phyloP scores from a whole-genome alignment of 257 asterid species.

The Galeopsis tetrahit region DNA sequence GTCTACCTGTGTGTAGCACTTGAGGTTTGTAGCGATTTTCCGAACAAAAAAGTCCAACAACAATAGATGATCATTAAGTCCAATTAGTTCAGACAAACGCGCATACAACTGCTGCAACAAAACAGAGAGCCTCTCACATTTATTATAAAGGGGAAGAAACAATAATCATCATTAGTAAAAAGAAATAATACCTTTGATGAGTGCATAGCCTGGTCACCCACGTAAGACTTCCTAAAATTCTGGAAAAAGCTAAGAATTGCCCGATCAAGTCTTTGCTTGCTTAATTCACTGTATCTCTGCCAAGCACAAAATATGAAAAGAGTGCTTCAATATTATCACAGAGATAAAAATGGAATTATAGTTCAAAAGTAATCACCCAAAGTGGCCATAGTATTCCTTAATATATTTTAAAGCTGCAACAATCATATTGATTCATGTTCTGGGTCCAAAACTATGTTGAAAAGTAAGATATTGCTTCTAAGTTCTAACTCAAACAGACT shows the following conservation, averaged over 20 bases:
- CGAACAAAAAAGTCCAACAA: slow-evolving; percentile 80
- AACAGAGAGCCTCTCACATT: slow-evolving; percentile 36
- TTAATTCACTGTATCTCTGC: slow-evolving; percentile 90
- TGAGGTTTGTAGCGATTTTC: slow-evolving; percentile 90
- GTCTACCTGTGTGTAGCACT: slow-evolving; percentile 84
- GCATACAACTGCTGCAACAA: slow-evolving; percentile 93
- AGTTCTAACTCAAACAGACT: not conserved
- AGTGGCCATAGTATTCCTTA: slow-evolving; percentile 10
- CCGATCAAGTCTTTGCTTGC: slow-evolving; percentile 95
- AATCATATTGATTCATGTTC: slow-evolving; percentile 16
- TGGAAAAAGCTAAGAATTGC: slow-evolving; percentile 95
- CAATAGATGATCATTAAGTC: slow-evolving; percentile 92
- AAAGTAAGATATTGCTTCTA: slow-evolving; percentile 14
- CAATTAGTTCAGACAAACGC: slow-evolving; percentile 92
- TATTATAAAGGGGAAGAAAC: slow-evolving; percentile 30
- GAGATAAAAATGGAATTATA: slow-evolving; percentile 15
- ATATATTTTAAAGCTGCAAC: slow-evolving; percentile 12
- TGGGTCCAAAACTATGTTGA: slow-evolving; percentile 8
- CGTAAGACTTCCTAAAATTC: slow-evolving; percentile 87
- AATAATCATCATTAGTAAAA: slow-evolving; percentile 26
- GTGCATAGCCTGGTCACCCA: slow-evolving; percentile 98
- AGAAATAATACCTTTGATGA: slow-evolving; percentile 78
- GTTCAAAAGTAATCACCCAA: slow-evolving; percentile 15
- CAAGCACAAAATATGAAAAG: slow-evolving; percentile 31
- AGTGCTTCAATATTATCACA: slow-evolving; percentile 36